Evolutionary conservation across 257 asterid genomes (phyloP).

Genomic region (Haberlea rhodopensis): DNA sequence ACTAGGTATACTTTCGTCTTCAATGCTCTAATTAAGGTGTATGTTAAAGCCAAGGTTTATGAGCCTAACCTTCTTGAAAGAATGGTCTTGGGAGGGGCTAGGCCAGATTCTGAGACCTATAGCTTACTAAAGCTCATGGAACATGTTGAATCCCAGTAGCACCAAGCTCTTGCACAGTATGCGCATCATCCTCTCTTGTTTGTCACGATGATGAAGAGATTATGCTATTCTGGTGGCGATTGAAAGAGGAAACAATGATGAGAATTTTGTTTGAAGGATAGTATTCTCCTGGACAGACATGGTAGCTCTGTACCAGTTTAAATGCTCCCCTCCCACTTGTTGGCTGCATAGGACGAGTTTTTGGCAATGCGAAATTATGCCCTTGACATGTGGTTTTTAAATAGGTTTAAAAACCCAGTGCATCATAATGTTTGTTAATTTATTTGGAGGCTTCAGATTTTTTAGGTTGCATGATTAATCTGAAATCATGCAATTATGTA

Average conservation of each 20-base stretch:
- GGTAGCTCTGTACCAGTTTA: too few relatives aligned
- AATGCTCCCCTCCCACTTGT: too few relatives aligned
- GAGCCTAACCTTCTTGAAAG: conserved; percentile 75
- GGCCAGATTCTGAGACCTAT: conserved; percentile 91
- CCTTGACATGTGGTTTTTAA: too few relatives aligned
- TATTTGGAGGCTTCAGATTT: too few relatives aligned
- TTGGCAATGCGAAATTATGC: too few relatives aligned
- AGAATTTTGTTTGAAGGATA: not conserved
- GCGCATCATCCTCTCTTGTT: not conserved
- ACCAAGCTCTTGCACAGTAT: conserved; percentile 15
- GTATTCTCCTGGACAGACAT: too few relatives aligned
- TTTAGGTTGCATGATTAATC: too few relatives aligned
- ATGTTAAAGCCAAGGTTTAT: conserved; percentile 74
- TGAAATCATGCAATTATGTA: too few relatives aligned
- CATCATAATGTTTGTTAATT: too few relatives aligned
- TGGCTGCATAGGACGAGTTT: too few relatives aligned
- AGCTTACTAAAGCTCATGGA: conserved; percentile 71
- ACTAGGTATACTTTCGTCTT: conserved; percentile 79
- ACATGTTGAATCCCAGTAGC: conserved; percentile 38
- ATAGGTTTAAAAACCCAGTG: too few relatives aligned
- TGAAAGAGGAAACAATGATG: not conserved
- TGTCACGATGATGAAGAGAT: not conserved
- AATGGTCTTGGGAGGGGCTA: conserved; percentile 87
- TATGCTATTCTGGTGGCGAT: not conserved
- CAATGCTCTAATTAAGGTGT: conserved; percentile 70